phyloP scores from a whole-genome alignment of 228 moss, liverwort and hornwort species.

The Sphagnum magellanicum region DNA sequence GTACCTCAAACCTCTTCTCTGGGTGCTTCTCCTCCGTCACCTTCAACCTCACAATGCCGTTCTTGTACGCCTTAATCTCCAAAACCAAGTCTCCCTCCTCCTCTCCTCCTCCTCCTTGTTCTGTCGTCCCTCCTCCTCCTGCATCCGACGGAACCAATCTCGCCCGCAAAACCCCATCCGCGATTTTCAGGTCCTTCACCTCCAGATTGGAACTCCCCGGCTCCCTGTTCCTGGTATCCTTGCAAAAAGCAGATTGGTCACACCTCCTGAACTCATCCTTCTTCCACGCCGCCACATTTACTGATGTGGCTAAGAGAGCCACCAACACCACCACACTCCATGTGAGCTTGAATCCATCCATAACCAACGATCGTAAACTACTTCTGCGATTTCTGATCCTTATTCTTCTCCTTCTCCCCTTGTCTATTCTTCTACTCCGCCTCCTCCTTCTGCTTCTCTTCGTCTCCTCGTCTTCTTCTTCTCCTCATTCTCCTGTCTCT shows the following conservation, averaged over 20 bases:
- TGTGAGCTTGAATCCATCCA: too few species aligned
- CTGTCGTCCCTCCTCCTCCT: too few species aligned
- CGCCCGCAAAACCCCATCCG: constrained; percentile 62
- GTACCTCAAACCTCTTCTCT: constrained; percentile 74
- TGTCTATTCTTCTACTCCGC: too few species aligned
- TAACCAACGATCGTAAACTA: too few species aligned
- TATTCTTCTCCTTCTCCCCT: too few species aligned
- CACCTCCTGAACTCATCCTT: constrained; percentile 85
- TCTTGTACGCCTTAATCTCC: constrained; percentile 69
- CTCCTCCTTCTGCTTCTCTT: too few species aligned
- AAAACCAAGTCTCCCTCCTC: constrained; percentile 47
- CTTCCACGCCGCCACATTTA: constrained; percentile 54
- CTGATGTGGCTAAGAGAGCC: constrained; percentile 3
- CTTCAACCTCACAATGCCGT: constrained; percentile 72
- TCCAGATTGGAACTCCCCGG: constrained; percentile 38
- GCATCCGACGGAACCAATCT: constrained; percentile 25
- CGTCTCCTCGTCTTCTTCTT: too few species aligned
- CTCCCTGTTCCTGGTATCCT: constrained; percentile 59
- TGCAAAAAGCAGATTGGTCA: constrained; percentile 78
- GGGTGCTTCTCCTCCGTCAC: constrained; percentile 59
- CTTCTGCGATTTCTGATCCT: too few species aligned
- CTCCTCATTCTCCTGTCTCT: too few species aligned
- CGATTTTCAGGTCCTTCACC: constrained; percentile 52
- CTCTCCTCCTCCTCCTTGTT: constrained; percentile 3
- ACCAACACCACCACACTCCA: neutral